phyloP scores from a whole-genome alignment of 2,329 filamentous ascomycete species.

The Rachicladosporium sp. region DNA sequence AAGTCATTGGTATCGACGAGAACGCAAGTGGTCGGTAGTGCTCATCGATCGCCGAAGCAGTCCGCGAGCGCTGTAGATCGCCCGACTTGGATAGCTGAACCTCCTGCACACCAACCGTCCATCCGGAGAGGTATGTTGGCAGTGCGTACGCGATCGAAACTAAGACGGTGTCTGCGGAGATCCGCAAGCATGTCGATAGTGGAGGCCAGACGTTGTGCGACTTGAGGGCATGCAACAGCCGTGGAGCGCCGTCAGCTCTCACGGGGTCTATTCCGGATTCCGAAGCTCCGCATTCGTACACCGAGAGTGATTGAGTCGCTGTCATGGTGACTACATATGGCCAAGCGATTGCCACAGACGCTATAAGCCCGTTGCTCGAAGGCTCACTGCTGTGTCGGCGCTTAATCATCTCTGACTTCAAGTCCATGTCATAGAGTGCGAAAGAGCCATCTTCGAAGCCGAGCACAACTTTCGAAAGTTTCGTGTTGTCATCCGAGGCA shows the following conservation, averaged over 20 bases:
- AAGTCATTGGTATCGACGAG: conserved; percentile 16
- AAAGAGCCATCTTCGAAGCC: conserved; percentile 65
- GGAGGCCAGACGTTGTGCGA: conserved; percentile 71
- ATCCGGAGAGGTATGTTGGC: conserved; percentile 62
- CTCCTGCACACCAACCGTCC: conserved; percentile 88
- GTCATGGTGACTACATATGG: conserved; percentile 75
- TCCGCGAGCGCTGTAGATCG: conserved; percentile 35
- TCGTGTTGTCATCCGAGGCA: conserved; percentile 19
- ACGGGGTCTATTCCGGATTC: no score
- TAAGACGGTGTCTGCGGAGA: conserved; percentile 50
- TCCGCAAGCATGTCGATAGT: conserved; percentile 71
- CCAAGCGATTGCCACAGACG: conserved; percentile 57
- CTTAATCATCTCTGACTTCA: conserved; percentile 32
- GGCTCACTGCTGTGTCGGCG: conserved; percentile 47
- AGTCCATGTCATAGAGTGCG: conserved; percentile 52
- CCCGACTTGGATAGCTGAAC: conserved; percentile 50
- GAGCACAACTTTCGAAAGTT: conserved; percentile 39
- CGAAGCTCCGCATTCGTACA: conserved; percentile 50
- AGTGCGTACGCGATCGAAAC: conserved; percentile 81
- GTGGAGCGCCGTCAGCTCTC: conserved; percentile 26
- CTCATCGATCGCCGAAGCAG: conserved; percentile 39
- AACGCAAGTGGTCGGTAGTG: conserved; percentile 32
- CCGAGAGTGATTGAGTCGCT: conserved; percentile 56
- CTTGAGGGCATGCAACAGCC: conserved; percentile 62
- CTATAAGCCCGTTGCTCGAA: conserved; percentile 51